Conservation (phyloP, 2,329 filamentous ascomycete genomes). For the Malbranchea cinnamomea region DNA sequence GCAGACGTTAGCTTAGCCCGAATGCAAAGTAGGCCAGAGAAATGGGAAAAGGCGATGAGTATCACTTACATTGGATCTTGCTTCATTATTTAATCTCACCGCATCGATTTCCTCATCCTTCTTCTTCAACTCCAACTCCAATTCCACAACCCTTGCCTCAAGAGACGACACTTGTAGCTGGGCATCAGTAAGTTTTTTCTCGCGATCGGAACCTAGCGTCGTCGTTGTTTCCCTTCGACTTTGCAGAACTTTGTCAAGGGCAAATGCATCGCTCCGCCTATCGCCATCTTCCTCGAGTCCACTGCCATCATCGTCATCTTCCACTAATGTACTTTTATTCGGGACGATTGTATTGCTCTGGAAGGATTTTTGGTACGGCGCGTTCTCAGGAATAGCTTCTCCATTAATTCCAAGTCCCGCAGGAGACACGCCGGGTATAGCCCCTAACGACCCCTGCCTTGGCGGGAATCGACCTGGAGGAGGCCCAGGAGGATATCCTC, state of each 20-base stretch:
- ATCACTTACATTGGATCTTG: constrained; percentile 28
- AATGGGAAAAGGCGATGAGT: constrained; percentile 4
- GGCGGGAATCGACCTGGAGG: constrained; percentile 21
- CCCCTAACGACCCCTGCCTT: constrained; percentile 26
- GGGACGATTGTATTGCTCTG: constrained; percentile 94
- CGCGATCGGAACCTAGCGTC: constrained; percentile 33
- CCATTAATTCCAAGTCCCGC: constrained; percentile 39
- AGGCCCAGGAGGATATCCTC: constrained; percentile 24
- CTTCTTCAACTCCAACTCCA: constrained; percentile 54
- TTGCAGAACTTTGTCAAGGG: constrained; percentile 36
- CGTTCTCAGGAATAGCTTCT: constrained; percentile 41
- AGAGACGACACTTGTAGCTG: constrained; percentile 62
- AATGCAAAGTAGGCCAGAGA: constrained; percentile 1
- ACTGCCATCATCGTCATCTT: constrained; percentile 69
- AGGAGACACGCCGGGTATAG: constrained; percentile 15
- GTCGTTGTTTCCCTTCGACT: constrained; percentile 35
- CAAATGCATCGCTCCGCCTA: constrained; percentile 49
- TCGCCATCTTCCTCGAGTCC: constrained; percentile 41
- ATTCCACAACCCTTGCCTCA: constrained; percentile 53
- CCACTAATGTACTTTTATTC: constrained; percentile 94
- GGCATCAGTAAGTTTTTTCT: constrained; percentile 65
- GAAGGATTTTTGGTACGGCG: constrained; percentile 75
- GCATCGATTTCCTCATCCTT: constrained; percentile 57
- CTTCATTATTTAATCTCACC: constrained; percentile 44
- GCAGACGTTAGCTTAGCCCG: constrained; percentile 5